Percentiles rank a stretch among this genome's conserved stretches.
Conservation (phyloP, 257 asterid genomes). For the Przewalskia tangutica region DNA sequence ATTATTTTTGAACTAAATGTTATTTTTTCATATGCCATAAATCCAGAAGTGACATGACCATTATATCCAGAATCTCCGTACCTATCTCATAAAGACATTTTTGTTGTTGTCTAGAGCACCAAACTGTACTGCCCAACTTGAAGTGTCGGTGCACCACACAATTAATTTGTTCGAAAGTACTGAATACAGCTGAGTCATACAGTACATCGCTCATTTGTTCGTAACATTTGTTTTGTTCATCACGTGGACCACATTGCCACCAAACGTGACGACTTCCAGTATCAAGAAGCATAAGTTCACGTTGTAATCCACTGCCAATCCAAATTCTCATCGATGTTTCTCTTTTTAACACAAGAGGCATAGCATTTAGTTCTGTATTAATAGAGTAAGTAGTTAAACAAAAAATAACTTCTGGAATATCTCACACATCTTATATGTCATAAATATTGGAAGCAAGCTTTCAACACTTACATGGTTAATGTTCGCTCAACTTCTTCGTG, state of each 20-base stretch:
- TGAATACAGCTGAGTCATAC: neutral
- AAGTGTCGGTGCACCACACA: neutral
- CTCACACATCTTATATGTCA: too few species aligned
- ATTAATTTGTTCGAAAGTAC: neutral
- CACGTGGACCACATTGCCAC: conserved; percentile 5
- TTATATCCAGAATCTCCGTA: neutral
- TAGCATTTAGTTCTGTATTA: too few species aligned
- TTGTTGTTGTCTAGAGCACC: neutral
- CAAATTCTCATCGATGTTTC: neutral
- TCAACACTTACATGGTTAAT: too few species aligned
- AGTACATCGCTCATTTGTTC: neutral
- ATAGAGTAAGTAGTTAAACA: too few species aligned
- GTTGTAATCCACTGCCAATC: neutral
- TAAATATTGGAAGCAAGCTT: too few species aligned
- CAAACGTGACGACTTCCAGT: conserved; percentile 3
- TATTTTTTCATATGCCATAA: neutral
- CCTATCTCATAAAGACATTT: neutral
- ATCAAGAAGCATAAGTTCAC: neutral
- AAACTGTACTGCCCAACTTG: neutral
- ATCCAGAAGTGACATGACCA: neutral
- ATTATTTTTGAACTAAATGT: neutral
- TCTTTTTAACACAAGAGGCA: too few species aligned
- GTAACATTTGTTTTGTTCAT: neutral
- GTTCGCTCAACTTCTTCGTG: too few species aligned
- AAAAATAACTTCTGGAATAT: too few species aligned